Conservation (phyloP, 116 monocot species). For the Trichopus zeylanicus region DNA sequence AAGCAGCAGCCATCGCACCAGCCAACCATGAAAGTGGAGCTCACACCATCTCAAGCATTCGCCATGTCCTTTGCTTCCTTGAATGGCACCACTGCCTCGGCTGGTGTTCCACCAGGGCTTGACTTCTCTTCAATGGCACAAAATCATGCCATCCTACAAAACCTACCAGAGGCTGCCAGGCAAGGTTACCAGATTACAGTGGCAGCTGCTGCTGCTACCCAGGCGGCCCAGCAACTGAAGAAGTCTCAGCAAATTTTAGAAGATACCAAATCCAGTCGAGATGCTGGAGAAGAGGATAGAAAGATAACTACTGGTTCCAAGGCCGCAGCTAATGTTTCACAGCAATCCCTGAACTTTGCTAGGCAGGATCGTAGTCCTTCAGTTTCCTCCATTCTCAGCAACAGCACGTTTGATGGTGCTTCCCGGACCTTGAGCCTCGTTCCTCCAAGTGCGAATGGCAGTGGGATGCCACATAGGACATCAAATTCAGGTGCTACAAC, state of each 20-base stretch:
- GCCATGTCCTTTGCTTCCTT: conserved; percentile 69
- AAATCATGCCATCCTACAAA: conserved; percentile 54
- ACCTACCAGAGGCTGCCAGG: conserved; percentile 42
- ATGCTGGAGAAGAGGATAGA: conserved; percentile 32
- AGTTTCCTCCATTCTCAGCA: conserved; percentile 13
- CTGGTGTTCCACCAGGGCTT: conserved; percentile 27
- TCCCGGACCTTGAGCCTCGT: conserved; percentile 30
- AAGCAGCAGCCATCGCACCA: conserved; percentile 45
- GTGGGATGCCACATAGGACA: conserved; percentile 5
- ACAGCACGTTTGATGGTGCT: conserved; percentile 22
- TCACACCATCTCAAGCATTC: conserved; percentile 55
- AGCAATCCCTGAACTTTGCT: conserved; percentile 36
- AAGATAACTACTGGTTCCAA: conserved; percentile 25
- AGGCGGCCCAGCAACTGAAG: conserved; percentile 24
- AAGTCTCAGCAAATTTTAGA: conserved; percentile 9
- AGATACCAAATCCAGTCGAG: conserved; percentile 32
- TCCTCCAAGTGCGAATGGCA: conserved; percentile 11
- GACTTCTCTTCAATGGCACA: conserved; percentile 70
- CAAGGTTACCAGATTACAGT: conserved; percentile 28
- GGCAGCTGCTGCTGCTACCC: conserved; percentile 15
- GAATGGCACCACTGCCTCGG: conserved; percentile 21
- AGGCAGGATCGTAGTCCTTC: conserved; percentile 21
- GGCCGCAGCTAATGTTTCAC: conserved; percentile 6
- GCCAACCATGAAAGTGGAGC: conserved; percentile 43
- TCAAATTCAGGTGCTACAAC: conserved; percentile 6